phyloP scores from a whole-genome alignment of 2,329 filamentous ascomycete genomes.

The Balansia obtecta region DNA sequence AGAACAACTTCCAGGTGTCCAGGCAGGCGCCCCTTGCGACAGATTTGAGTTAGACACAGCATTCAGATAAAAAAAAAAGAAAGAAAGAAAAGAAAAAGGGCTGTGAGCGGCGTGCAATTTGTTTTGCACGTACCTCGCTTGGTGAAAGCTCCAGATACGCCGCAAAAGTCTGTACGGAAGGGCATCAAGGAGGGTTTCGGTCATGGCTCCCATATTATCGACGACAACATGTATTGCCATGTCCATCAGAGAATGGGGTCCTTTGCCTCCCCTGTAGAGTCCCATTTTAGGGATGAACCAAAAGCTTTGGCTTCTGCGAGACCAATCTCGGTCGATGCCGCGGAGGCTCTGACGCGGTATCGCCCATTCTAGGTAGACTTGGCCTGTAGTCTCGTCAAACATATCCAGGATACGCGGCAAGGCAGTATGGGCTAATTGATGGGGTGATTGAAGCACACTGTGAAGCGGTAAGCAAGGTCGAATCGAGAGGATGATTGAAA shows the following conservation, averaged over 20 bases:
- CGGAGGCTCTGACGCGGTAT: slow-evolving; percentile 15
- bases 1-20: slow-evolving; percentile 29
- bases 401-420: slow-evolving; percentile 11
- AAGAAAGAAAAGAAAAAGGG: too few relatives aligned
- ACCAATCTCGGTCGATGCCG: slow-evolving; percentile 22
- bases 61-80: too few relatives aligned
- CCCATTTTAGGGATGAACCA: slow-evolving; percentile 14
- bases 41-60: background rate
- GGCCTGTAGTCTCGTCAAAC: slow-evolving; percentile 22
- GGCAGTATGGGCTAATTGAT: background rate
- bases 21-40: slow-evolving; percentile 18
- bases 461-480: background rate
- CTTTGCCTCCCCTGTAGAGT: slow-evolving; percentile 17
- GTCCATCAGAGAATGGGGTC: slow-evolving; percentile 25
- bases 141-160: slow-evolving; percentile 27
- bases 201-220: slow-evolving; percentile 23
- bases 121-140: slow-evolving; percentile 22
- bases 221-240: slow-evolving; percentile 26
- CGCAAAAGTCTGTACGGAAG: slow-evolving; percentile 23
- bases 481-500: background rate
- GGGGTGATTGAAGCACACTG: background rate
- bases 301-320: slow-evolving; percentile 18
- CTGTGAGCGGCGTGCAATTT: background rate
- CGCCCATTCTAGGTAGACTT: slow-evolving; percentile 26
- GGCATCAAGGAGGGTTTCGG: slow-evolving; percentile 19